A percentile compares a stretch with the other conserved stretches of the same genome.
Conservation (phyloP, 2,329 filamentous ascomycete species). For the Sporothrix euskadiensis region DNA sequence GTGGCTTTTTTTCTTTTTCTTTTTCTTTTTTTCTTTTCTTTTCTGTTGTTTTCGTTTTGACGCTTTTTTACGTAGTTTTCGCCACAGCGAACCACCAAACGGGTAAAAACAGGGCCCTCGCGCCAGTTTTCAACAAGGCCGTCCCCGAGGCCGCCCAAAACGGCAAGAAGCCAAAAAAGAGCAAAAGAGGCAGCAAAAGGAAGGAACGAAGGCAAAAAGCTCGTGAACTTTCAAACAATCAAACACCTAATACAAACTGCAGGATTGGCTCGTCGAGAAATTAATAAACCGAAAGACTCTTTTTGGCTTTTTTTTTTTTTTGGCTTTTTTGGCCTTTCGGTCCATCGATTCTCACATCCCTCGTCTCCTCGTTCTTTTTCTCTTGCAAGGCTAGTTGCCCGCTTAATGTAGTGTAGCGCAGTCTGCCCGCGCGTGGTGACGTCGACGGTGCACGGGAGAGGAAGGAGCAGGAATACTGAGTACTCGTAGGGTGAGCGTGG, state of each 20-base stretch:
- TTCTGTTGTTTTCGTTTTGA: background rate
- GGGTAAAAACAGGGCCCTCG: background rate
- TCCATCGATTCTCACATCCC: background rate
- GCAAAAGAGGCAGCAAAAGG: background rate
- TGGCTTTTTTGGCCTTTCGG: background rate
- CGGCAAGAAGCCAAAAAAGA: background rate
- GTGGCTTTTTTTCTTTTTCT: background rate
- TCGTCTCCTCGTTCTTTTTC: background rate
- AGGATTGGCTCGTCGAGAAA: background rate
- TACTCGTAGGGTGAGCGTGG: background rate
- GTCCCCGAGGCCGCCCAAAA: slow-evolving; percentile 12
- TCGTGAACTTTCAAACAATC: background rate
- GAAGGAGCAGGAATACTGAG: background rate
- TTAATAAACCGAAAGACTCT: background rate
- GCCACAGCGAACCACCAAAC: background rate
- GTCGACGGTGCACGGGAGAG: background rate
- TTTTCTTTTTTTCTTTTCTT: too few relatives aligned
- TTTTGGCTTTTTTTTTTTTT: too few relatives aligned
- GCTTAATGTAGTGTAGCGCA: slow-evolving; percentile 1
- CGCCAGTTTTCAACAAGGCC: slow-evolving; percentile 22
- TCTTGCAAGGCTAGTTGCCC: slow-evolving; percentile 2
- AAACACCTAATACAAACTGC: slow-evolving; percentile 4
- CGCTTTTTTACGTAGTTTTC: background rate
- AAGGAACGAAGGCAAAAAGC: background rate
- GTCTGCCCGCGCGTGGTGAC: slow-evolving; percentile 5